These are phyloP conservation scores for Hyphopichia pseudoburtonii DNA, from an alignment of 1,139 yeast species.

Conservation along the genomic window DNA sequence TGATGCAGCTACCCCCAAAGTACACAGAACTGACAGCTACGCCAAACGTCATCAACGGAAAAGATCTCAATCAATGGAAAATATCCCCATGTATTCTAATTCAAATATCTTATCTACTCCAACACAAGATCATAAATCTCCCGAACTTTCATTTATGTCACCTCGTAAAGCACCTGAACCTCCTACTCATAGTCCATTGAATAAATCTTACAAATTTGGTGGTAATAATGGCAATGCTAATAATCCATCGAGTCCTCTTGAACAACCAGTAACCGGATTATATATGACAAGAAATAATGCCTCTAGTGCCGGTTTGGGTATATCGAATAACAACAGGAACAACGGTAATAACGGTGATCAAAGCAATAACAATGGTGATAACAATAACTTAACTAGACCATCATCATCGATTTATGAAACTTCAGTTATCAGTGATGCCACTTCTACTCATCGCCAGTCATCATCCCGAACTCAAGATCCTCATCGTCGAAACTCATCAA, in stretches of 20 bases:
- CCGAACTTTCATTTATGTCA: conserved; percentile 38
- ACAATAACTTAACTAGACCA: conserved; percentile 30
- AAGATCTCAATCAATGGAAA: conserved; percentile 47
- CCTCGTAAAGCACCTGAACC: conserved; percentile 68
- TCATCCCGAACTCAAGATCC: conserved; percentile 9
- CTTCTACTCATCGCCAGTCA: conserved; percentile 8
- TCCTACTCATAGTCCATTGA: conserved; percentile 35
- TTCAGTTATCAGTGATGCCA: conserved; percentile 27
- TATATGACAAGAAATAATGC: conserved; percentile 30
- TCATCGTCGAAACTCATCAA: conserved; percentile 36
- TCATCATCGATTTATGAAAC: conserved; percentile 46
- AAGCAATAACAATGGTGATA: neutral
- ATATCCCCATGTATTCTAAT: conserved; percentile 20
- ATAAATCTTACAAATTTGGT: conserved; percentile 24
- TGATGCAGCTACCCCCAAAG: conserved; percentile 4
- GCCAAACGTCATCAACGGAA: conserved; percentile 16
- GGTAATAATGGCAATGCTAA: conserved; percentile 9
- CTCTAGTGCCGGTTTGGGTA: conserved; percentile 18
- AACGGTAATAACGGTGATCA: neutral
- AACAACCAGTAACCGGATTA: conserved; percentile 6
- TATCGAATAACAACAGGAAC: conserved; percentile 4
- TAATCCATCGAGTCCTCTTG: neutral
- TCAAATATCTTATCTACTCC: conserved; percentile 9
- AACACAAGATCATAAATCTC: conserved; percentile 7
- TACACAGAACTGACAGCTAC: conserved; percentile 1